Evolutionary conservation across 805 yeast genomes (phyloP), one percentile per base, ranked within the genome.

Genomic region (Ogataea populi-albae): DNA sequence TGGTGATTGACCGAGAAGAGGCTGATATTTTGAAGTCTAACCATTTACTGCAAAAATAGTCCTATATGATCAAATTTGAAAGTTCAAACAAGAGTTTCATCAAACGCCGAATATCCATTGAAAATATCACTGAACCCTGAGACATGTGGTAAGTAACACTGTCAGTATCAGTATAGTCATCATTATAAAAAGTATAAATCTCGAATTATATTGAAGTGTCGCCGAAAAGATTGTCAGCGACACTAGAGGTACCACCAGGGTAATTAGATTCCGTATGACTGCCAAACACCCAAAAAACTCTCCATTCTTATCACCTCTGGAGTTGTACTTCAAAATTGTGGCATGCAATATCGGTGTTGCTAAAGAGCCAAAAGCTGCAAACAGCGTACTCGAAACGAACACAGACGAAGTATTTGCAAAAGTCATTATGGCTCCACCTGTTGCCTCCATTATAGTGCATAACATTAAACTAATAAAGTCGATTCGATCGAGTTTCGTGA

Each of bases 241-340:
- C 0, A 64, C 12, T 5, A 77, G 57, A 0, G 91, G 87, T 1
- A 68, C 59, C 6, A 71, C 37, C 40, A 80, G 60, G 40, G 64
- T 57, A 4, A 72, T 56, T 0, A 72, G 32, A 44, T 76, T 79
- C 51, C 77, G 75, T 12, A 81, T 52, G 32, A 83, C 54, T 0
- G 86, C 75, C 28, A 82, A 55, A 1, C 81, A 86, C 7, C 91
- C 88, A 60, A 81, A 82, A 12, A 80, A 65, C 55, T 81, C 87
- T 12, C 94, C 94, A 4, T 76, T 68, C 42, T 71, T 70, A 10
- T 71, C 66, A 26, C 75, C 76, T 1, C 77, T 75, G 11, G 40
- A 21, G 41, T 69, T 73, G 54, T 79, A 78, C 54, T 84, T 84
- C 35, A 79, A 67, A 8, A 81, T 59, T 1, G 83, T 46, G 0